Evolutionary conservation across 2,329 filamentous ascomycete genomes (phyloP).

Genomic region (Alternaria viburni): DNA sequence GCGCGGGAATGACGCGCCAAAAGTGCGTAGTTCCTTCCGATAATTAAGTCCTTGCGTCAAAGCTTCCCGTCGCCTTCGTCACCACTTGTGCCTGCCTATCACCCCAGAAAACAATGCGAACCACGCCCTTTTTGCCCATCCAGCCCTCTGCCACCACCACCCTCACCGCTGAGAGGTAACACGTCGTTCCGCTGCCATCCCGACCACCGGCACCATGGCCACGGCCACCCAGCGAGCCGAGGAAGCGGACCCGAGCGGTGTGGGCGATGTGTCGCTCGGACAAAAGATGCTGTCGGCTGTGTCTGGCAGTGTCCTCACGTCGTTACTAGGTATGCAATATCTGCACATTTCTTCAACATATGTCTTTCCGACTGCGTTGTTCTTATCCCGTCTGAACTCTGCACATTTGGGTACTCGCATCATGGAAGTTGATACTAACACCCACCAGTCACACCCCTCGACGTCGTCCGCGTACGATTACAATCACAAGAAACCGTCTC

Average conservation of each 20-base stretch:
- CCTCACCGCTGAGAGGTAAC: conserved; percentile 43
- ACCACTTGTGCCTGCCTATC: conserved; percentile 18
- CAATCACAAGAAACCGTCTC: conserved; percentile 77
- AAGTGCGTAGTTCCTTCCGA: conserved; percentile 12
- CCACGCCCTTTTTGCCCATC: conserved; percentile 28
- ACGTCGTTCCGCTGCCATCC: conserved; percentile 2
- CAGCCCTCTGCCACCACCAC: conserved; percentile 29
- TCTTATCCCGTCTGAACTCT: not conserved
- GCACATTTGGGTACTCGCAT: not conserved
- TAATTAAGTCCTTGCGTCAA: conserved; percentile 18
- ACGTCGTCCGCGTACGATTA: conserved; percentile 92
- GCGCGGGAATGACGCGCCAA: conserved; percentile 20
- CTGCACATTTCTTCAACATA: not conserved
- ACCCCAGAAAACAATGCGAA: conserved; percentile 35
- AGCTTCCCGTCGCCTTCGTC: conserved; percentile 30
- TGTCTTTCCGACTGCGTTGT: not conserved
- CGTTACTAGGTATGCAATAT: conserved; percentile 63
- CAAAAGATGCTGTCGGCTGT: conserved; percentile 97
- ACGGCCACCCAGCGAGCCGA: conserved; percentile 43
- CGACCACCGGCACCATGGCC: conserved; percentile 33
- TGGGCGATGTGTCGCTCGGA: conserved; percentile 74
- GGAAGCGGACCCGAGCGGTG: conserved; percentile 50
- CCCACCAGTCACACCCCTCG: conserved; percentile 78
- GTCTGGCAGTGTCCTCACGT: conserved; percentile 87
- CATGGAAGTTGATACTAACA: conserved; percentile 11